A percentile compares a stretch with the other conserved stretches of the same genome.
Evolutionary conservation across 768 basidiomycete species (phyloP).

Genomic region (Naematelia aurantialba): DNA sequence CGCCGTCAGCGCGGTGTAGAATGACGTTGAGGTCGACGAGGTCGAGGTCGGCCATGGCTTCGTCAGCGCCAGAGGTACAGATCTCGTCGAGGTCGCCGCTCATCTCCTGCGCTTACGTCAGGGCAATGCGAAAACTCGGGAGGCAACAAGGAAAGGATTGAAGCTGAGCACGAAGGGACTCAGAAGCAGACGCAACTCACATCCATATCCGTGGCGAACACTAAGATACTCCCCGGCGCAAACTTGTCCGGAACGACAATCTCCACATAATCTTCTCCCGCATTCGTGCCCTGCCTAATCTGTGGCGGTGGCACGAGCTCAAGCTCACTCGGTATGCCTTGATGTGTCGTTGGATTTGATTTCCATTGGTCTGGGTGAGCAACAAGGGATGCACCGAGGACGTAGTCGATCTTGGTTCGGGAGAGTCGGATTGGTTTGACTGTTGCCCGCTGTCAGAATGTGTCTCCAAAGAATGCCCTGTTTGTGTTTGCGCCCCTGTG

Average conservation of each 20-base stretch:
- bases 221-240: conserved; percentile 91
- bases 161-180: too few species aligned
- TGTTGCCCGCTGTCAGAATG: conserved; percentile 50
- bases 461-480: too few species aligned
- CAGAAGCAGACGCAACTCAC: too few species aligned
- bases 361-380: conserved; percentile 61
- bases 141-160: too few species aligned
- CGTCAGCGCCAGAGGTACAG: conserved; percentile 67
- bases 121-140: too few species aligned
- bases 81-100: conserved; percentile 68
- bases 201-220: conserved; percentile 82
- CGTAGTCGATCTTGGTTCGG: conserved; percentile 71
- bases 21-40: conserved; percentile 84
- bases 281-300: conserved; percentile 63
- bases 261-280: conserved; percentile 68
- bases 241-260: conserved; percentile 81
- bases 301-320: conserved; percentile 61
- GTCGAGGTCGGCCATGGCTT: conserved; percentile 68
- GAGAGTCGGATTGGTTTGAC: conserved; percentile 80
- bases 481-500: too few species aligned
- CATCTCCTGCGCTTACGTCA: conserved; percentile 52
- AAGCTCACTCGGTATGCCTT: conserved; percentile 69
- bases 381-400: conserved; percentile 72
- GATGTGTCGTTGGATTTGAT: conserved; percentile 58
- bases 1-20: conserved; percentile 80